Conservation (phyloP, 2,329 filamentous ascomycete species). For the Cadophora luteo-olivacea region DNA sequence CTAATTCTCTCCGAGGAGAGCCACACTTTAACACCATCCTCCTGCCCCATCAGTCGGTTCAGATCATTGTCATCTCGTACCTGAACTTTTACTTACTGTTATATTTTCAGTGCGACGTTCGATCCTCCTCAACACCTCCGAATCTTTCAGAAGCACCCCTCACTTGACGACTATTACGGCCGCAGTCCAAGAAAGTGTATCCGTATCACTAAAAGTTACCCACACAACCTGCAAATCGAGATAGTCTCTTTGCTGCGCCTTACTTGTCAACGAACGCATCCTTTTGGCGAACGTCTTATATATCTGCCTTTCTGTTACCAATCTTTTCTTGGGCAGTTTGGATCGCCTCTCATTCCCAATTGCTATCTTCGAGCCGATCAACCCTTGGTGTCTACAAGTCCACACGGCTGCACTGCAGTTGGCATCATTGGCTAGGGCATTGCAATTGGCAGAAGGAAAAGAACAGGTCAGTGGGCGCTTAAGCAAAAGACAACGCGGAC, state of each 20-base stretch:
- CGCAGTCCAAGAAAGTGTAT: not conserved
- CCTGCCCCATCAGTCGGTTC: slow-evolving; percentile 11
- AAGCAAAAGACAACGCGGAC: not conserved
- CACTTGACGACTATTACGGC: not conserved
- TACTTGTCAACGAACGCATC: slow-evolving; percentile 39
- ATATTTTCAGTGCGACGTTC: not conserved
- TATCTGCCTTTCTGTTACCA: slow-evolving; percentile 43
- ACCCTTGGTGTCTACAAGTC: slow-evolving; percentile 13
- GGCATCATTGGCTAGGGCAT: not conserved
- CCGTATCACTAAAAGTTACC: slow-evolving; percentile 12
- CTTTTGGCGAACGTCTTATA: slow-evolving; percentile 37
- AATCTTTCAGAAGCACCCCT: not conserved
- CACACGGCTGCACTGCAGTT: slow-evolving; percentile 17
- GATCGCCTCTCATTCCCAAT: not conserved
- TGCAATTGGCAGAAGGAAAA: not conserved
- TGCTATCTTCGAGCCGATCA: slow-evolving; percentile 2
- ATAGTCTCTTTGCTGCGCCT: slow-evolving; percentile 35
- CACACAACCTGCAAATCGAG: slow-evolving; percentile 36
- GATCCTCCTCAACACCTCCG: too few species aligned
- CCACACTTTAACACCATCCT: slow-evolving; percentile 27
- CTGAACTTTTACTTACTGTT: not conserved
- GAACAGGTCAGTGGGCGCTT: slow-evolving; percentile 1
- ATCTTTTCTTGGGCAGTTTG: slow-evolving; percentile 18
- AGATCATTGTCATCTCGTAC: not conserved
- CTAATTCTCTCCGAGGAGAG: slow-evolving; percentile 20